These are phyloP conservation scores for Pittosporum tobira DNA, from an alignment of 129 eudicot genomes.

Conservation along the genomic window DNA sequence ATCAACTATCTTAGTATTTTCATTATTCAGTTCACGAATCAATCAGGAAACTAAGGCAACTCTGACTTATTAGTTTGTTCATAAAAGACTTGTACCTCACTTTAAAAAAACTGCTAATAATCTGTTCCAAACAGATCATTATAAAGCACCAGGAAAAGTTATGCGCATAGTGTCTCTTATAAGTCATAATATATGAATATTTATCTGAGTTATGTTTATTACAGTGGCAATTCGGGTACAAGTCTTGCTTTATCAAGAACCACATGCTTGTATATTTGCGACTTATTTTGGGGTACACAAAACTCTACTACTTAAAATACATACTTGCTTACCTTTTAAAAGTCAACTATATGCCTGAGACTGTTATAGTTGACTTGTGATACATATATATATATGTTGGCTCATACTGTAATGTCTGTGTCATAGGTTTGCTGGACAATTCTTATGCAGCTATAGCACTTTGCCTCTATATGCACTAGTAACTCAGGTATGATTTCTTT, in stretches of 20 bases:
- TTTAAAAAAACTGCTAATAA: too few species aligned
- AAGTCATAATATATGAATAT: not conserved
- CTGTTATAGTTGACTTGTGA: not conserved
- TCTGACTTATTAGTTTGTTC: too few species aligned
- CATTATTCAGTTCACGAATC: not conserved
- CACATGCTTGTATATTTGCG: constrained; percentile 76
- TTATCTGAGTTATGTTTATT: constrained; percentile 17
- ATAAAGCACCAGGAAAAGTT: not conserved
- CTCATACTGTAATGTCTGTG: constrained; percentile 1
- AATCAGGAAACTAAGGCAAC: too few species aligned
- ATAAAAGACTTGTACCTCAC: too few species aligned
- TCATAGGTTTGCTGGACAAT: constrained; percentile 79
- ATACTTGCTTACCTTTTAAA: not conserved
- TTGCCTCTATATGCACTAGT: constrained; percentile 94
- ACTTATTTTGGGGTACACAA: constrained; percentile 59
- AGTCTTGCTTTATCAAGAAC: constrained; percentile 86
- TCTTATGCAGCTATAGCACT: constrained; percentile 96
- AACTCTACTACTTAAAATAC: not conserved
- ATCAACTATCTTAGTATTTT: not conserved
- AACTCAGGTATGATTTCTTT: constrained; percentile 60
- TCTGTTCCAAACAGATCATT: too few species aligned
- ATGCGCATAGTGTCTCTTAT: not conserved
- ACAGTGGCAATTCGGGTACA: constrained; percentile 97
- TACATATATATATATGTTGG: too few species aligned
- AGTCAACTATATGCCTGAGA: not conserved